These are phyloP conservation scores for Zygosaccharomyces bisporus DNA, from an alignment of 805 yeast genomes.

Conservation along the genomic window DNA sequence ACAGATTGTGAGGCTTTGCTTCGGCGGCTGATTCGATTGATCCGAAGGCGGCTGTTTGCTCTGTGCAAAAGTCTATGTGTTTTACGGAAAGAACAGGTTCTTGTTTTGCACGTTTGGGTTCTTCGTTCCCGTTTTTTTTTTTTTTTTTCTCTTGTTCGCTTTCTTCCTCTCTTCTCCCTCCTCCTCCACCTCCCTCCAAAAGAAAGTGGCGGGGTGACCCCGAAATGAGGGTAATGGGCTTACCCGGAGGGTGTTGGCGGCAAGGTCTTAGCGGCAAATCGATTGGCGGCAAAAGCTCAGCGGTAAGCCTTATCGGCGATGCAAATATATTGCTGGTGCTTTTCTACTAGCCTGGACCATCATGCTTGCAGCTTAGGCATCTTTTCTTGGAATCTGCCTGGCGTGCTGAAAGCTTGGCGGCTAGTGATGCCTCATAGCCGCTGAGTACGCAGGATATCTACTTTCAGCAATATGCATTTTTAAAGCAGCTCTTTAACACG, in stretches of 20 bases:
- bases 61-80: neutral
- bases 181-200: neutral
- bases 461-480: no score
- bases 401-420: no score
- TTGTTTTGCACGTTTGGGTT: constrained; percentile 7
- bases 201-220: constrained; percentile 1
- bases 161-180: constrained; percentile 1
- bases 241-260: constrained; percentile 2
- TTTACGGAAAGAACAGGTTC: constrained; percentile 3
- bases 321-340: neutral
- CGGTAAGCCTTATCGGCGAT: neutral
- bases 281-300: neutral
- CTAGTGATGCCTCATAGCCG: no score
- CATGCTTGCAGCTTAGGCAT: no score
- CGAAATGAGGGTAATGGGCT: neutral
- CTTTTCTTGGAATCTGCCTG: no score
- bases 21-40: neutral
- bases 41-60: neutral
- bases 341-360: no score
- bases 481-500: no score
- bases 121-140: constrained; percentile 7
- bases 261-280: neutral
- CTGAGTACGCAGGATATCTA: no score
- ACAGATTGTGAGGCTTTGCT: neutral
- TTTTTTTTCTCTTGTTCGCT: constrained; percentile 4